Percentiles rank a stretch among this genome's conserved stretches.
Evolutionary conservation across 257 asterid species (phyloP).

Genomic region (Cynanchum wilfordii): DNA sequence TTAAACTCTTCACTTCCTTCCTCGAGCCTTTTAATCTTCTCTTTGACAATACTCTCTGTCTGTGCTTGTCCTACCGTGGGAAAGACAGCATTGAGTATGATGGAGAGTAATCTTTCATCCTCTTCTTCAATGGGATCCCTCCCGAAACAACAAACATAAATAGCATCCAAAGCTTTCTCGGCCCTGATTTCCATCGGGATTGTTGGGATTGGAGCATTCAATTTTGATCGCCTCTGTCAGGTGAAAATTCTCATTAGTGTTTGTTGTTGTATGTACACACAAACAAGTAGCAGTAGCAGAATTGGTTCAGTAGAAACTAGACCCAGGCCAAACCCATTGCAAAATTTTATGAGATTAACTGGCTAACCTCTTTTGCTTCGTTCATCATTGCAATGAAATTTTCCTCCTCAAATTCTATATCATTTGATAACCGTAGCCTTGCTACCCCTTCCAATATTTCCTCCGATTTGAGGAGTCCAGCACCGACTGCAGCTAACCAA

Average conservation of each 20-base stretch:
- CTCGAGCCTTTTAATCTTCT: constrained; percentile 56
- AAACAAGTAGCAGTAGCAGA: not conserved
- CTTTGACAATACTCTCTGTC: constrained; percentile 54
- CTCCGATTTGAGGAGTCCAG: constrained; percentile 89
- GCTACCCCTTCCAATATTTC: constrained; percentile 92
- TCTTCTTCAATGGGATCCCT: constrained; percentile 66
- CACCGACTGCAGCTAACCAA: constrained; percentile 96
- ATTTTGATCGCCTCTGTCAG: constrained; percentile 60
- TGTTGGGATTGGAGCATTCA: constrained; percentile 39
- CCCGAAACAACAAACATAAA: constrained; percentile 69
- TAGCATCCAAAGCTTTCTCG: constrained; percentile 91
- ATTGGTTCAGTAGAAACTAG: not conserved
- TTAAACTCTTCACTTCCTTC: constrained; percentile 66
- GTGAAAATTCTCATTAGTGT: not conserved
- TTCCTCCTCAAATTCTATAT: constrained; percentile 91
- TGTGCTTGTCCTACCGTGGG: constrained; percentile 51
- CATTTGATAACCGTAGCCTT: constrained; percentile 81
- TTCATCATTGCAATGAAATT: constrained; percentile 75
- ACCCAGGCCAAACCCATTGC: not conserved
- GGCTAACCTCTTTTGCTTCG: constrained; percentile 78
- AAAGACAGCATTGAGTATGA: constrained; percentile 67
- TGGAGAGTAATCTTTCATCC: constrained; percentile 48
- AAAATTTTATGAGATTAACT: not conserved
- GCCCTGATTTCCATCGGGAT: constrained; percentile 84
- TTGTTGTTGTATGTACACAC: no score